phyloP scores from a whole-genome alignment of 805 yeast species.

The Teunomyces stri region DNA sequence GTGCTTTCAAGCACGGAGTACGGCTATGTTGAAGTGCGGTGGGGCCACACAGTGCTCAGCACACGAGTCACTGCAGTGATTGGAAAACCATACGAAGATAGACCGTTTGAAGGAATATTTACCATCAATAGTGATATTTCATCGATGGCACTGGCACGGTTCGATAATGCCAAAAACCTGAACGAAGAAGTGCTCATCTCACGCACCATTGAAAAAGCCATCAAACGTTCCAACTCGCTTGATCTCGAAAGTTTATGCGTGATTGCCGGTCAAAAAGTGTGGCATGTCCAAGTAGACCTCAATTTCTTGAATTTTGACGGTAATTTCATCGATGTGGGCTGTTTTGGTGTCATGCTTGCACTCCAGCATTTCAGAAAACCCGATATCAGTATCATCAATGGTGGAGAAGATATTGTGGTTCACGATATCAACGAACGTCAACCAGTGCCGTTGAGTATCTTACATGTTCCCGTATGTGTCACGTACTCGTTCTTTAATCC shows the following conservation, averaged over 20 bases:
- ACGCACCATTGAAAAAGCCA: conserved; percentile 86
- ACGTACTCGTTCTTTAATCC: conserved; percentile 86
- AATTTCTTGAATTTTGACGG: conserved; percentile 91
- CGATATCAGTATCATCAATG: conserved; percentile 59
- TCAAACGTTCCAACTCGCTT: conserved; percentile 84
- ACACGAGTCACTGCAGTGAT: conserved; percentile 76
- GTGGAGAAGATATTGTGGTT: conserved; percentile 46
- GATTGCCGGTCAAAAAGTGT: conserved; percentile 84
- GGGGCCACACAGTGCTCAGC: conserved; percentile 72
- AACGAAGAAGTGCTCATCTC: conserved; percentile 80
- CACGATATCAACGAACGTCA: conserved; percentile 77
- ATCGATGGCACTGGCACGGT: conserved; percentile 85
- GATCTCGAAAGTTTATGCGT: conserved; percentile 91
- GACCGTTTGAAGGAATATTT: conserved; percentile 93
- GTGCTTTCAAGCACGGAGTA: conserved; percentile 60
- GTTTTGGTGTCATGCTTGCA: conserved; percentile 87
- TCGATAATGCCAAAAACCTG: conserved; percentile 70
- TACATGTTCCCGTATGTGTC: conserved; percentile 88
- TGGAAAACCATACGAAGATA: conserved; percentile 76
- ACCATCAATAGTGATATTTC: conserved; percentile 80
- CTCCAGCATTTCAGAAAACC: conserved; percentile 80
- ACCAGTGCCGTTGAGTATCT: conserved; percentile 79
- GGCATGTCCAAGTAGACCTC: conserved; percentile 88
- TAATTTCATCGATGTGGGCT: conserved; percentile 84
- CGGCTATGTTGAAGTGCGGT: conserved; percentile 75